phyloP scores from a whole-genome alignment of 371 early-diverging fungal species.

The Dinochytrium kinnereticum region DNA sequence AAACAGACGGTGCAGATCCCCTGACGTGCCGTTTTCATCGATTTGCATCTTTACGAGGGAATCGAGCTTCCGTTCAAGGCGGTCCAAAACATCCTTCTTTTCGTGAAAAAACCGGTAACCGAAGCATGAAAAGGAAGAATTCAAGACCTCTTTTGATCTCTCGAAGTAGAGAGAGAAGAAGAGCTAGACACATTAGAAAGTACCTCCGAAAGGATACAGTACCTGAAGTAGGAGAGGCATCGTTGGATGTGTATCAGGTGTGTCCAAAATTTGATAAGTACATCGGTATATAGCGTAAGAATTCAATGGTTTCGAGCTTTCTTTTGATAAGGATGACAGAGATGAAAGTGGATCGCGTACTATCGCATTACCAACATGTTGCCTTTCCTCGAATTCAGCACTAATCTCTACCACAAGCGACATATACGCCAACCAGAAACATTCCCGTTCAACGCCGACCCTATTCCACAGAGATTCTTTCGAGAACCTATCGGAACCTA shows the following conservation, averaged over 20 bases:
- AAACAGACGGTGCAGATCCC: conserved; percentile 37
- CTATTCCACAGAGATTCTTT: not conserved
- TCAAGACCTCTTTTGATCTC: conserved; percentile 9
- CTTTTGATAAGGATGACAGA: conserved; percentile 27
- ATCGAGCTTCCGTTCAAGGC: conserved; percentile 41
- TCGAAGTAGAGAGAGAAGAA: conserved; percentile 72
- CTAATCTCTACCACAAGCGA: conserved; percentile 61
- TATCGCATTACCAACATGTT: conserved; percentile 43
- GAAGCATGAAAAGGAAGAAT: conserved; percentile 42
- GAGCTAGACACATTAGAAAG: conserved; percentile 16
- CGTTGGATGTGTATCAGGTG: conserved; percentile 58
- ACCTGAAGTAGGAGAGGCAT: conserved; percentile 65
- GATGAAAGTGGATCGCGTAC: conserved; percentile 20
- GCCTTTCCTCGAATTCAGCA: conserved; percentile 49
- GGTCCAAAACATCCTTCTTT: conserved; percentile 51
- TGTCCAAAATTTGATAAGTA: conserved; percentile 59
- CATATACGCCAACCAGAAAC: conserved; percentile 65
- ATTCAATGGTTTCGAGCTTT: conserved; percentile 58
- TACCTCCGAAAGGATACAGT: not conserved
- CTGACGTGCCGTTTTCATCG: conserved; percentile 54
- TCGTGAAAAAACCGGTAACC: conserved; percentile 61
- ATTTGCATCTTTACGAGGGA: conserved; percentile 8
- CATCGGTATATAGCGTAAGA: conserved; percentile 66
- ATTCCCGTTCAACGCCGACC: conserved; percentile 21
- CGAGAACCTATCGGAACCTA: conserved; percentile 16